A percentile compares a stretch with the other conserved stretches of the same genome.
These are phyloP conservation scores for Pyricularia sp. DNA, from an alignment of 2,329 filamentous ascomycete genomes.

Conservation along the genomic window DNA sequence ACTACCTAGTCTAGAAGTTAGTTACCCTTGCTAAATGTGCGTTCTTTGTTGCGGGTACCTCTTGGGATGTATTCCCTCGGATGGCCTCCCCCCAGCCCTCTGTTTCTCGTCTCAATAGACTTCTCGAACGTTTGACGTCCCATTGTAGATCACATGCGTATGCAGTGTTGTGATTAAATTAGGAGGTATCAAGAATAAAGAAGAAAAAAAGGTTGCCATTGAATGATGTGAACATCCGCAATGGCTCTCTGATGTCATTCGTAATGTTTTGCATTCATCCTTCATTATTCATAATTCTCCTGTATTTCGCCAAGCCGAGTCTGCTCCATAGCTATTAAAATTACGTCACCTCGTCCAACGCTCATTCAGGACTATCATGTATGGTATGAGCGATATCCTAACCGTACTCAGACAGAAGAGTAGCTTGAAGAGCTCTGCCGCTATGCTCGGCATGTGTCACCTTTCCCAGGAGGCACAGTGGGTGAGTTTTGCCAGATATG, in stretches of 20 bases:
- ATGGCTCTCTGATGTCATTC: background rate
- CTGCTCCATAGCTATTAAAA: background rate
- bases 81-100: too few relatives aligned
- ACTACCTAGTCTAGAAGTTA: background rate
- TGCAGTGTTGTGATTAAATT: too few relatives aligned
- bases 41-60: too few relatives aligned
- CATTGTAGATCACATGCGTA: too few relatives aligned
- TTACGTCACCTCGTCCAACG: background rate
- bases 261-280: background rate
- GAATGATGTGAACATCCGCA: background rate
- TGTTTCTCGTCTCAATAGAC: too few relatives aligned
- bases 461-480: background rate
- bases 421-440: background rate
- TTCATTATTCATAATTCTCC: background rate
- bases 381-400: too few relatives aligned
- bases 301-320: background rate
- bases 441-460: background rate
- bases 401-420: background rate
- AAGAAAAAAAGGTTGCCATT: background rate
- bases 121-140: too few relatives aligned
- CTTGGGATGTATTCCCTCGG: too few relatives aligned
- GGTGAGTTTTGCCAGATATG: background rate
- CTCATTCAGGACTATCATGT: background rate
- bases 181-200: background rate
- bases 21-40: too few relatives aligned